Evolutionary conservation across 1,284 basidiomycete species (phyloP), one percentile per base, ranked within the genome.

Genomic region (Sporisorium sorghi): DNA sequence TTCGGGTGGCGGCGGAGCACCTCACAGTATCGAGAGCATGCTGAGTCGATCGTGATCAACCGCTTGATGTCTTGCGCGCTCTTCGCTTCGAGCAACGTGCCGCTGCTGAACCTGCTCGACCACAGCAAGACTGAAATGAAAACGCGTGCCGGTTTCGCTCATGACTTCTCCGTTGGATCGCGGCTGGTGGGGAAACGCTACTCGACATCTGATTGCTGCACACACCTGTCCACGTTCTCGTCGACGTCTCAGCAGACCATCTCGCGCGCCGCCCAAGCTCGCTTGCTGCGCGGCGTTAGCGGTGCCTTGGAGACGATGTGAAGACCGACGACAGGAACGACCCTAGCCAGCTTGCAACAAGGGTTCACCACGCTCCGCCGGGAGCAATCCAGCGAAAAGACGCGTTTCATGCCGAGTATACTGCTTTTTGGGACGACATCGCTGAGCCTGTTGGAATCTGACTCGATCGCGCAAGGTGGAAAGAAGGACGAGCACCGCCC

Each of bases 1-100:
- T 19, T 15, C 37, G 28, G 17, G 26, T 42, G n/a, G 12, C 50
- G 37, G 50, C 50, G 50, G 50, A 52, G 50, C 35, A 52, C n/a
- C n/a, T n/a, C n/a, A n/a, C n/a, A 40, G n/a, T 14, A 12, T 42
- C 11, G 3, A 15, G 7, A 15, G 15, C 1, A 35, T 21, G 50
- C 50, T 52, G 50, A 52, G 50, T 52, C 32, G 37, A 30, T 52
- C 50, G 24, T 12, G 24, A 19, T 14, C 37, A 42, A 33, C 26
- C n/a, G n/a, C n/a, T n/a, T n/a, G n/a, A n/a, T n/a, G n/a, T n/a
- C n/a, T n/a, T n/a, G n/a, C n/a, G n/a, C n/a, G n/a, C n/a, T n/a
- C n/a, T n/a, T n/a, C n/a, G n/a, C n/a, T n/a, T n/a, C n/a, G 26
- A 26, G 6, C 44, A 26, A 30, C 11, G 46, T 30, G 14, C 26